Evolutionary conservation across 1,139 yeast genomes (phyloP), one percentile per base, ranked within the genome.

Genomic region (Protomyces arabidopsidicola): DNA sequence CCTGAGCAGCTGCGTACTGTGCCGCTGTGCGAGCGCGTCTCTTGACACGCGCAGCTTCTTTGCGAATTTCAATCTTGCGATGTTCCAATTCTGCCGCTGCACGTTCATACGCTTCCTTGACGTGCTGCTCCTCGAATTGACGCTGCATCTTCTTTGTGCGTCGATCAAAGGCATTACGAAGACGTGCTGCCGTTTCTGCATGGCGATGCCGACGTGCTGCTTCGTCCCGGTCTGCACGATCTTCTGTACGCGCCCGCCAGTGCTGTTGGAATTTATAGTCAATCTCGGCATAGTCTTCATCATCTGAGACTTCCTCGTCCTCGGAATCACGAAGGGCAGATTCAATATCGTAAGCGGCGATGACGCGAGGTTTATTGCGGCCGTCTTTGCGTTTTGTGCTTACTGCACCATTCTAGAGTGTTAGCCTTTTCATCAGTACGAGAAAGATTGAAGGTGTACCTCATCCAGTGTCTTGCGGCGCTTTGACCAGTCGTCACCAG

Each of bases 1-100:
- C 51, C 18, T 27, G 39, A 51, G 62, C 22, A 55, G 62, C 20
- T 53, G 56, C 62, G 52, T 58, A 36, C 55, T 58, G n/a, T 22
- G 42, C 42, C 34, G 55, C 27, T 12, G 60, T n/a, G 14, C 53
- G 36, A 6, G 53, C 51, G 2, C 36, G 24, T 18, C 45, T 24
- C 39, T 52, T 58, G 56, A n/a, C 42, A 20, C 56, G 27, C 12
- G 56, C 53, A 22, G 39, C 36, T n/a, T 38, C 56, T 9, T 39
- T 38, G 18, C 62, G 62, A 27, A n/a, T 55, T 18, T 42, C 51
- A 31, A 51, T 55, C 34, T 38, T 52, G 8, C 56, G 53, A 35
- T 38, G 45, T 9, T 31, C 45, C 24, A 51, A 42, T n/a, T 58
- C 62, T 8, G 35, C 52, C 14, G 62, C 45, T 16, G 62, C 62